Base-by-base conservation (phyloP, 495 filamentous ascomycete genomes). In the Aspergillus conjunctus region DNA sequence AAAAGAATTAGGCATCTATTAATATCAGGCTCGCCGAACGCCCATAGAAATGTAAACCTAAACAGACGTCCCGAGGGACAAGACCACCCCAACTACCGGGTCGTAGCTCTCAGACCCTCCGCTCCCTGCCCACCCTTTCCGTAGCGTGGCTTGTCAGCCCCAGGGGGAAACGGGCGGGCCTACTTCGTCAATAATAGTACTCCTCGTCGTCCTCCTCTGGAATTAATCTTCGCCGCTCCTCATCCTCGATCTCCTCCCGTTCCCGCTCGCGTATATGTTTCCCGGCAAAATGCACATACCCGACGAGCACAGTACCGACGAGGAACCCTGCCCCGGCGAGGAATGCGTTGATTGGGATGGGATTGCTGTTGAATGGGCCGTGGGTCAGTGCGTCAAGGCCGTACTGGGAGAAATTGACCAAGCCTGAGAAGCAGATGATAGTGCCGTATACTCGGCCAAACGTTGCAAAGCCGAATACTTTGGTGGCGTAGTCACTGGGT, bases 381-480 rank as follows among this genome's bases (percentile, higher is more conserved):
- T 96, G 90, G n/a, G 91, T 92, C 56, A 93, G 59, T 56, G 86
- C 87, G 69, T 97, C 93, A 17, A 97, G 75, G 0, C 82, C 89
- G 14, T 86, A 87, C 72, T 97, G 92, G 7, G 81, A 85, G 68
- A 98, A 92, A 71, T 95, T 96, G 56, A 92, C 78, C 4, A 98
- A 70, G 18, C 93, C 93, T 0, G 91, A 87, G 12, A 94, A 72
- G 67, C 93, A 96, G 60, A 97, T 97, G 64, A 96, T 89, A 3
- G 91, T 81, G 8, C 93, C 93, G 72, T 97, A 97, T 41, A 98
- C 91, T 26, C 88, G 93, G 30, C 93, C 93, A 62, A 97, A 97
- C 0, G 92, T 97, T 33, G 85, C 85, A 71, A 96, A 96, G 21
- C 93, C 93, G 70, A 98, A 98, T 33, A 98, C 93, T 71, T 98